Base-by-base conservation (phyloP, 768 basidiomycete species). In the Mycena pura region DNA sequence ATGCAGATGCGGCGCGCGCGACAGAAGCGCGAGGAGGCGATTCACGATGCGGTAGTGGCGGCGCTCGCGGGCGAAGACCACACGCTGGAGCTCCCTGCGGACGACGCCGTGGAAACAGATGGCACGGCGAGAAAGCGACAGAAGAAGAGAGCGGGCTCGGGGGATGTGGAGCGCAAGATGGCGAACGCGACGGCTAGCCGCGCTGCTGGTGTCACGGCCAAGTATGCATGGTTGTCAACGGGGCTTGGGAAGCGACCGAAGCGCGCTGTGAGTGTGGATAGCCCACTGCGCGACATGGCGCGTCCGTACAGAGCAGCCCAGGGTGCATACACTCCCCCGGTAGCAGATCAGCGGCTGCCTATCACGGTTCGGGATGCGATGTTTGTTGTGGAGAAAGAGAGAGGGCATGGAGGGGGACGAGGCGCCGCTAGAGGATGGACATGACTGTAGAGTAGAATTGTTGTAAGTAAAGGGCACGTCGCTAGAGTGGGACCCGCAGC, bases 101-200 rank as follows among this genome's bases (percentile, higher is more conserved):
- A 25, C 60, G 67, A 31, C 49, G 27, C 47, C n/a, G 49, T 50
- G 65, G 82, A 80, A 11, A 84, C 82, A 25, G 84, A 83, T 3
- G 84, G 78, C 0, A 81, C 78, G 24, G 83, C 82, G 43, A 87
- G 88, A 76, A 91, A 89, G 77, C 91, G 90, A 74, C 84, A 88
- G 74, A 92, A 91, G 73, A 88, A 90, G 70, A 91, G 88, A 58
- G 93, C n/a, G 70, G 92, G 93, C 90, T 89, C 88, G 9, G 93
- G 93, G 73, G 93, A 94, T 67, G 89, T 92, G 68, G 80, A 87
- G 68, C 95, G 94, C 81, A 93, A 91, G 72, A 87, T 94, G 87
- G 89, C 90, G 36, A 94, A 96, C 72, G 90, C 88, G 24, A 89
- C 90, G 5, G 94, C 94, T 25, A 89, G 87, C 64, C 92, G 92